Evolutionary conservation across 495 filamentous ascomycete genomes (phyloP).

Genomic region (Penicillium lagena): DNA sequence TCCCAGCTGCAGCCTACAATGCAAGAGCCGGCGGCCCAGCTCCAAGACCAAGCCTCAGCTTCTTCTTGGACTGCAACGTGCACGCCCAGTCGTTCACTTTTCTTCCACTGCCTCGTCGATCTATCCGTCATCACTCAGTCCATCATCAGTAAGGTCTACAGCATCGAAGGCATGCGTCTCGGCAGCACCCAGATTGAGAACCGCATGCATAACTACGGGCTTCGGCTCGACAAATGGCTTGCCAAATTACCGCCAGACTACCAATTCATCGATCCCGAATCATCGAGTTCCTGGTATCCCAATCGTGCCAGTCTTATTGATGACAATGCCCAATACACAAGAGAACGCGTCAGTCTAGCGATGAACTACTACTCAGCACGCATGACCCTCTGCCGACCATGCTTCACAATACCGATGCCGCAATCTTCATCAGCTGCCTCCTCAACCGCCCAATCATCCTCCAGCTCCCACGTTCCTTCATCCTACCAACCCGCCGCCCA

Average conservation of each 20-base stretch:
- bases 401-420: conserved; percentile 27
- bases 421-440: background rate
- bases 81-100: conserved; percentile 31
- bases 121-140: conserved; percentile 45
- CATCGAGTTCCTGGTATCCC: conserved; percentile 11
- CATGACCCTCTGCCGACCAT: conserved; percentile 55
- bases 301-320: conserved; percentile 7
- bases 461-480: no score
- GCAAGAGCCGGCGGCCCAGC: conserved; percentile 12
- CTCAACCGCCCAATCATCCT: no score
- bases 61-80: conserved; percentile 17
- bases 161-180: conserved; percentile 42
- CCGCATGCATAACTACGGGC: conserved; percentile 37
- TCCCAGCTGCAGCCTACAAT: conserved; percentile 25
- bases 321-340: background rate
- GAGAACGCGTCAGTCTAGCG: conserved; percentile 33
- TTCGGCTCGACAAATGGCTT: conserved; percentile 46
- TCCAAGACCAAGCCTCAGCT: background rate
- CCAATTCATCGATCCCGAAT: conserved; percentile 31
- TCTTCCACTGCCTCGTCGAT: conserved; percentile 40
- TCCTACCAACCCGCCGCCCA: background rate
- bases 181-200: conserved; percentile 46
- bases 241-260: conserved; percentile 37
- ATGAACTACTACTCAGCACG: conserved; percentile 50
- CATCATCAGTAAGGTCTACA: conserved; percentile 49